Percentiles rank a stretch among this genome's conserved stretches.
Evolutionary conservation across 1,284 basidiomycete species (phyloP).

Genomic region (Baeospora myosura): DNA sequence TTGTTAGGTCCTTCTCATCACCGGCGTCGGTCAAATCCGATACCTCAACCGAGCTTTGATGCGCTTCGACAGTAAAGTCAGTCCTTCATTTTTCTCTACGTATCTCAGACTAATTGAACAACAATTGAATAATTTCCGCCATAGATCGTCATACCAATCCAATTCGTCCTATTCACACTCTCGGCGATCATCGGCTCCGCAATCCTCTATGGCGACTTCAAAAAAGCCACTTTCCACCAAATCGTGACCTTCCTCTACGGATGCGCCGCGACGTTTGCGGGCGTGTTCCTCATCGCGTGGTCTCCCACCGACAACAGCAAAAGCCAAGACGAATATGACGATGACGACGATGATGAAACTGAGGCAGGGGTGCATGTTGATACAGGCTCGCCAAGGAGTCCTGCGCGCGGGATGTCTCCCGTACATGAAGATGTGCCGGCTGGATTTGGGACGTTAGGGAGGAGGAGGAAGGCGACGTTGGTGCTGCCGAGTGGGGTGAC

Average conservation of each 20-base stretch:
- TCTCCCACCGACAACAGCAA: constrained; percentile 21
- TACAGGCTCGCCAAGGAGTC: constrained; percentile 15
- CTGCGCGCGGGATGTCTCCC: neutral
- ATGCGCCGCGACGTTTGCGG: constrained; percentile 75
- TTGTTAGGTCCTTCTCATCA: constrained; percentile 60
- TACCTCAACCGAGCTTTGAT: constrained; percentile 88
- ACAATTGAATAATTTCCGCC: no score
- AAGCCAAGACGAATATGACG: no score
- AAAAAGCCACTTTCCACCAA: constrained; percentile 70
- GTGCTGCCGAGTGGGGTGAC: constrained; percentile 36
- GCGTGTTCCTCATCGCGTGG: constrained; percentile 80
- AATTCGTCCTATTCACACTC: constrained; percentile 87
- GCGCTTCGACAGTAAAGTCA: constrained; percentile 80
- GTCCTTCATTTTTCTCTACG: constrained; percentile 2
- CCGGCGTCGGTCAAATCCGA: constrained; percentile 85
- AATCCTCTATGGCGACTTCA: constrained; percentile 91
- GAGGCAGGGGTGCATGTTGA: constrained; percentile 15
- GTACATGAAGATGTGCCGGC: constrained; percentile 19
- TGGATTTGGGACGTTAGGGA: constrained; percentile 24
- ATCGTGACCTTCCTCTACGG: constrained; percentile 84
- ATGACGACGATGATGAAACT: constrained; percentile 21
- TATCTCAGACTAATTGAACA: constrained; percentile 3
- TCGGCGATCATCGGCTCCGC: constrained; percentile 89
- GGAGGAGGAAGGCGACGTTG: constrained; percentile 34
- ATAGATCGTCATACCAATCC: constrained; percentile 85